Conservation (phyloP, 108 stramenopile species). For the Cyclotella distinguenda region DNA sequence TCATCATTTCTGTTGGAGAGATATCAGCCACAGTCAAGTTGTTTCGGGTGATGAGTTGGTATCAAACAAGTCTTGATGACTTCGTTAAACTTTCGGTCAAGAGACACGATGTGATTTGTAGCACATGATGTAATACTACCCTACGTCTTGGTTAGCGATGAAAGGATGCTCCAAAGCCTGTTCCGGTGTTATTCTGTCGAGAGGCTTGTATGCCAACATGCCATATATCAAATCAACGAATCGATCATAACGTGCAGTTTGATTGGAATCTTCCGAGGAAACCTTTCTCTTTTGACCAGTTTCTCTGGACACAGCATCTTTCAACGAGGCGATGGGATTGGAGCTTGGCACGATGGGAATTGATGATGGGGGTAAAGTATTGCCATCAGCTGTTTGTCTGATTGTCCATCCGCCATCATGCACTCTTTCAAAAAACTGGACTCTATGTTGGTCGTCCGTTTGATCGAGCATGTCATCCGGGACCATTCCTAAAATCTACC, state of each 20-base stretch:
- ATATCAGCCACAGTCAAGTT: no score
- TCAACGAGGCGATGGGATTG: constrained; percentile 66
- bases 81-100: not conserved
- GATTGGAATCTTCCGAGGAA: constrained; percentile 69
- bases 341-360: constrained; percentile 59
- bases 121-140: not conserved
- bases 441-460: constrained; percentile 72
- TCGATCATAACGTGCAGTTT: constrained; percentile 77
- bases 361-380: constrained; percentile 33
- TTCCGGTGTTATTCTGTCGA: constrained; percentile 74
- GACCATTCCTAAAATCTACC: constrained; percentile 87
- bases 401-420: constrained; percentile 48
- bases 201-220: constrained; percentile 88
- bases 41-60: not conserved
- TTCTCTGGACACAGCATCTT: constrained; percentile 74
- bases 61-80: not conserved
- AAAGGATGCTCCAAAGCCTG: constrained; percentile 92
- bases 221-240: constrained; percentile 91
- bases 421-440: constrained; percentile 74
- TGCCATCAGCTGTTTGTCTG: constrained; percentile 47
- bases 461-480: constrained; percentile 72
- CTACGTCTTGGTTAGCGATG: constrained; percentile 43
- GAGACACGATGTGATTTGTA: not conserved
- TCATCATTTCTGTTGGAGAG: no score
- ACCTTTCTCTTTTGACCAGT: constrained; percentile 66